phyloP scores from a whole-genome alignment of 805 yeast genomes.

The Saturnispora silvae region DNA sequence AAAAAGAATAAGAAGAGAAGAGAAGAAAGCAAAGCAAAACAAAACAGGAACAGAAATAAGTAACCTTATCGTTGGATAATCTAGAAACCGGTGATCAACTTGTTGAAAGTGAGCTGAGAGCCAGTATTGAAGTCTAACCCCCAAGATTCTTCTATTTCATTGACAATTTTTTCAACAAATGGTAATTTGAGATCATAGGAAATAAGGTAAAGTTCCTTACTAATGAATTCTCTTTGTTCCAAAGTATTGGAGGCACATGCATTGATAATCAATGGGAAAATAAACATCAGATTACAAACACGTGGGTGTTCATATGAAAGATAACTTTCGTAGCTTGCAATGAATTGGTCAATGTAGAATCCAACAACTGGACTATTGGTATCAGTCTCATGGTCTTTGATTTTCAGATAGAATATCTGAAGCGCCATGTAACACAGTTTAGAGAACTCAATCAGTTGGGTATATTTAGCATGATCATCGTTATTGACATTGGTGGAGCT shows the following conservation, averaged over 20 bases:
- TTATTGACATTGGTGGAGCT: background rate
- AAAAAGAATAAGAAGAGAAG: no score
- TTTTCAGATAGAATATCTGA: constrained; percentile 20
- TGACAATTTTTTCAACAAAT: constrained; percentile 14
- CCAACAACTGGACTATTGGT: constrained; percentile 18
- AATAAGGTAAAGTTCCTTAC: constrained; percentile 19
- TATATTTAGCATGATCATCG: background rate
- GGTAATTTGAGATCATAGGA: constrained; percentile 10
- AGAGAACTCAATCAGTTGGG: constrained; percentile 12
- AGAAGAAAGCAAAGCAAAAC: no score
- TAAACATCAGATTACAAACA: constrained; percentile 9
- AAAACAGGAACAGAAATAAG: no score
- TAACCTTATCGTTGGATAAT: no score
- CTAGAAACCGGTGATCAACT: constrained; percentile 7
- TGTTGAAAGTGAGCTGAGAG: constrained; percentile 6
- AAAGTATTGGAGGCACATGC: constrained; percentile 21
- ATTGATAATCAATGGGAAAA: constrained; percentile 20
- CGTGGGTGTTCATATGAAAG: background rate
- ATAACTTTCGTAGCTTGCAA: constrained; percentile 11
- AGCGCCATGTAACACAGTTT: constrained; percentile 19
- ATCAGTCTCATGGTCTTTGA: constrained; percentile 14
- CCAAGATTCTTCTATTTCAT: constrained; percentile 23
- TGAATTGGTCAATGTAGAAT: constrained; percentile 20
- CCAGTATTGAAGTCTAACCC: constrained; percentile 15
- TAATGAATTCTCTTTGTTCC: constrained; percentile 19